A percentile compares a stretch with the other conserved stretches of the same genome.
phyloP scores from a whole-genome alignment of 345 rosid species.

The Aegle marmelos region DNA sequence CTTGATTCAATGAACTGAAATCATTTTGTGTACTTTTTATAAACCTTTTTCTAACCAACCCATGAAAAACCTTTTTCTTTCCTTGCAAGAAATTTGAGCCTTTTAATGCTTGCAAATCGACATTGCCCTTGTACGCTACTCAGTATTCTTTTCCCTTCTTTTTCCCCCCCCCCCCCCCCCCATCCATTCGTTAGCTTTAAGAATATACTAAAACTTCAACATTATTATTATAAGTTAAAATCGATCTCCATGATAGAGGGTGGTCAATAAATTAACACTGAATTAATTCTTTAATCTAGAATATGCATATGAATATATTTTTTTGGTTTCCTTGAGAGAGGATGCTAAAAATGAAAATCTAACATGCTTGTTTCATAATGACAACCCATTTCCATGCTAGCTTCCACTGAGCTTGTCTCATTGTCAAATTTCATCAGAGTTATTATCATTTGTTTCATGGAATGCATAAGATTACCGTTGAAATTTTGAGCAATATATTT shows the following conservation, averaged over 20 bases:
- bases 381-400: slow-evolving; percentile 24
- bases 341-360: not conserved
- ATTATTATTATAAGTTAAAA: not conserved
- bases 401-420: not conserved
- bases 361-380: slow-evolving; percentile 22
- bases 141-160: slow-evolving; percentile 8
- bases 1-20: not conserved
- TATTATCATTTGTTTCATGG: not conserved
- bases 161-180: too few species aligned
- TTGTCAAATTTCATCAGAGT: too few species aligned
- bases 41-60: not conserved
- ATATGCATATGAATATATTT: too few species aligned
- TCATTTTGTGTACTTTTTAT: not conserved
- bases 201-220: not conserved
- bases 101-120: slow-evolving; percentile 9
- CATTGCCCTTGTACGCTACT: slow-evolving; percentile 42
- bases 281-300: not conserved
- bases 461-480: not conserved
- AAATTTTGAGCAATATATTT: not conserved
- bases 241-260: not conserved
- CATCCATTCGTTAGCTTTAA: not conserved
- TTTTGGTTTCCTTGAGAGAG: not conserved
- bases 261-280: too few species aligned
- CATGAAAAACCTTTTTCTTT: slow-evolving; percentile 13
- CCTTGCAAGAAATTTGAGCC: slow-evolving; percentile 31